These are phyloP conservation scores for Poa pratensis DNA, from an alignment of 176 grass and related monocot species.

Conservation along the genomic window DNA sequence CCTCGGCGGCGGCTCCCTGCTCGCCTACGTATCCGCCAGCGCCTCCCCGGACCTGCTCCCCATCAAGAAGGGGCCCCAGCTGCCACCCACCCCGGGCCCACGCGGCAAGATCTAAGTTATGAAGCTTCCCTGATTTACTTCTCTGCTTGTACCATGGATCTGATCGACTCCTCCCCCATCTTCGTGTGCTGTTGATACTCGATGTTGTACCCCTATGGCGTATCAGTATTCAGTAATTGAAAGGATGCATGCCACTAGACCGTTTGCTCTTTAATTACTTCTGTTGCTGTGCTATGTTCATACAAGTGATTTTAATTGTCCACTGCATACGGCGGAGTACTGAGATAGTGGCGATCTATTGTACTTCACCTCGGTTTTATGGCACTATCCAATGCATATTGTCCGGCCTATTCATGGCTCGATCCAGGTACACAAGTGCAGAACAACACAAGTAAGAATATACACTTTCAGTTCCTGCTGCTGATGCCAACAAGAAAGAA, in stretches of 20 bases:
- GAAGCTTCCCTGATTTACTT: neutral
- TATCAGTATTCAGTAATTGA: conserved; percentile 47
- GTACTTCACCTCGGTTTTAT: neutral
- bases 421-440: neutral
- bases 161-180: neutral
- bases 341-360: neutral
- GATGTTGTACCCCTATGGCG: conserved; percentile 34
- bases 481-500: no score
- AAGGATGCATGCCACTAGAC: neutral
- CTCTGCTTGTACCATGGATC: conserved; percentile 19
- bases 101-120: conserved; percentile 78
- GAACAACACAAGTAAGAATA: no score
- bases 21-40: conserved; percentile 77
- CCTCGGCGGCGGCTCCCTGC: conserved; percentile 69
- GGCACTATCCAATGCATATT: neutral
- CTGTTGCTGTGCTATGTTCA: neutral
- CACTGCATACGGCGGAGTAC: neutral
- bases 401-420: neutral
- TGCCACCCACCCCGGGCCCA: conserved; percentile 70
- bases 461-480: no score
- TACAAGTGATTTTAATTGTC: neutral
- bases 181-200: conserved; percentile 38
- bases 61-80: conserved; percentile 98
- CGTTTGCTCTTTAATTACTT: neutral
- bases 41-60: conserved; percentile 79